phyloP scores from a whole-genome alignment of 805 yeast species.

The Barnettozyma wickerhamii region DNA sequence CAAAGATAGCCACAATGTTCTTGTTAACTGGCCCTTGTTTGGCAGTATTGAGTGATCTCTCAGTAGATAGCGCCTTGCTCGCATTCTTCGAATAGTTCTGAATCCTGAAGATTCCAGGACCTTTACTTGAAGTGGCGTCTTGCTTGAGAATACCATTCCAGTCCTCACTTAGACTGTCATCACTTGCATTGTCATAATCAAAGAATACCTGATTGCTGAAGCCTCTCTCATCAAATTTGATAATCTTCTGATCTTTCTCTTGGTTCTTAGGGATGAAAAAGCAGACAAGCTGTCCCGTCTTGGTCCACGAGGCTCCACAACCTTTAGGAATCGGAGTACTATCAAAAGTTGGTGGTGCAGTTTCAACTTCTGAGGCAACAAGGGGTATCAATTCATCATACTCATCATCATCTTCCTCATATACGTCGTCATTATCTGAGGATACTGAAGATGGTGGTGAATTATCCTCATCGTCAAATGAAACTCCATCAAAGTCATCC shows the following conservation, averaged over 20 bases:
- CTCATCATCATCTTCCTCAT: constrained; percentile 27
- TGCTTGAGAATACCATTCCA: constrained; percentile 61
- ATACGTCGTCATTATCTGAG: constrained; percentile 24
- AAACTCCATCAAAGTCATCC: constrained; percentile 28
- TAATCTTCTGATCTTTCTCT: constrained; percentile 36
- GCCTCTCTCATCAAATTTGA: constrained; percentile 52
- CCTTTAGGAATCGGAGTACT: constrained; percentile 90
- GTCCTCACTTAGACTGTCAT: constrained; percentile 62
- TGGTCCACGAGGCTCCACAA: constrained; percentile 89
- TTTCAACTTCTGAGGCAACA: constrained; percentile 7
- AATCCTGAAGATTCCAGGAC: constrained; percentile 40
- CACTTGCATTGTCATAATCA: constrained; percentile 31
- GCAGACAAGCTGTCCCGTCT: constrained; percentile 73
- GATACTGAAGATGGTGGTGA: constrained; percentile 20
- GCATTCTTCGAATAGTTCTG: constrained; percentile 14
- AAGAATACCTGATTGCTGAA: constrained; percentile 33
- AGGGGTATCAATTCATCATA: constrained; percentile 26
- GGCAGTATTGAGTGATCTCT: constrained; percentile 19
- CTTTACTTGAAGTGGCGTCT: constrained; percentile 46
- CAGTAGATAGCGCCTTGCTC: constrained; percentile 15
- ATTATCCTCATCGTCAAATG: constrained; percentile 27
- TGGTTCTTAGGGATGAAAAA: constrained; percentile 63
- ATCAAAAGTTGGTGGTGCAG: constrained; percentile 44
- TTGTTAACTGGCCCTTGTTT: constrained; percentile 24
- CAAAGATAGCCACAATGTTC: constrained; percentile 59